Evolutionary conservation across 371 early-diverging fungal species (phyloP).

Genomic region (Mortierella sp.): DNA sequence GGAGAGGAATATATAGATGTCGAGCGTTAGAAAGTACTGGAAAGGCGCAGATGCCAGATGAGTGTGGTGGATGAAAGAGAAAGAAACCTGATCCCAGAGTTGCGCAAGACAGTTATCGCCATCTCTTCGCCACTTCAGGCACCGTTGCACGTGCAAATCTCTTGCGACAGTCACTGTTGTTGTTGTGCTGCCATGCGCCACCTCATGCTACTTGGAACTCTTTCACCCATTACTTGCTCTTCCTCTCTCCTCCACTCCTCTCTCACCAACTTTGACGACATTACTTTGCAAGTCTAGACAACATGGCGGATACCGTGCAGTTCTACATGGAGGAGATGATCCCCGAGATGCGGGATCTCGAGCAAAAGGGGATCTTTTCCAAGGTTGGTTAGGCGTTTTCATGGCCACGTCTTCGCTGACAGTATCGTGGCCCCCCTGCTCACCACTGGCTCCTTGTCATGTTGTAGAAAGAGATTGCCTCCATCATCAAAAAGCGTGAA

Average conservation of each 20-base stretch:
- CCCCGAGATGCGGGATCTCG: conserved; percentile 91
- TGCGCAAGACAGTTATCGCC: not conserved
- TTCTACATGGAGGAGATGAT: conserved; percentile 93
- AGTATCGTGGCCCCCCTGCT: too few species aligned
- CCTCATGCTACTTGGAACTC: not conserved
- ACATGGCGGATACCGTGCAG: conserved; percentile 92
- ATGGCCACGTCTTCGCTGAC: too few species aligned
- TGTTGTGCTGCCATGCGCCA: not conserved
- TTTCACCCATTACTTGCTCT: not conserved
- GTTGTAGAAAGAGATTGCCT: conserved; percentile 75
- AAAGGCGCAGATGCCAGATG: conserved; percentile 2
- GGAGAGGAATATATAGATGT: conserved; percentile 5
- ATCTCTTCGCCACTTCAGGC: conserved; percentile 8
- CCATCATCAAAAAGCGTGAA: conserved; percentile 89
- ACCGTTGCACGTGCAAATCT: not conserved
- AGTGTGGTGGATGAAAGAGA: conserved; percentile 13
- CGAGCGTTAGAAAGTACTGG: not conserved
- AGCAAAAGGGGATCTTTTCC: conserved; percentile 81
- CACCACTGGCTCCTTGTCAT: too few species aligned
- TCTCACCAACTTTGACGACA: not conserved
- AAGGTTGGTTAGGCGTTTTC: conserved; percentile 66
- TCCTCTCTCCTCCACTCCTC: not conserved
- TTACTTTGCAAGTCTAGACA: conserved; percentile 21
- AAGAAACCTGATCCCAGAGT: conserved; percentile 12
- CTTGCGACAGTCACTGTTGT: conserved; percentile 1